A percentile compares a stretch with the other conserved stretches of the same genome.
Conservation (phyloP, 2,329 filamentous ascomycete genomes). For the Aspergillus cejpii region DNA sequence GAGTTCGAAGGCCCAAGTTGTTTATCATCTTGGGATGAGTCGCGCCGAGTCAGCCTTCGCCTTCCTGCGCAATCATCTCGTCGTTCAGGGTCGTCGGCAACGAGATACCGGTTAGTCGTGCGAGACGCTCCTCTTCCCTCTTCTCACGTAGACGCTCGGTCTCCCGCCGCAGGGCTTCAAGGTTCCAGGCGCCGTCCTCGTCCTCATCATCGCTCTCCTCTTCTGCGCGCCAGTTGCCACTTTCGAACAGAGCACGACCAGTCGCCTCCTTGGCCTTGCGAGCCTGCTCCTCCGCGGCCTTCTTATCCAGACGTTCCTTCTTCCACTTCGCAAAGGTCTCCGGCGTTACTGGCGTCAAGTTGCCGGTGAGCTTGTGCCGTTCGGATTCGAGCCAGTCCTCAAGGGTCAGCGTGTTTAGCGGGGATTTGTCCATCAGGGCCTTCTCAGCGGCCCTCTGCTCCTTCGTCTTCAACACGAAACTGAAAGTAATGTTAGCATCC, state of each 20-base stretch:
- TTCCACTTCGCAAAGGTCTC: conserved; percentile 97
- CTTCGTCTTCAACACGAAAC: conserved; percentile 95
- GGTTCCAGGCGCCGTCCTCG: conserved; percentile 63
- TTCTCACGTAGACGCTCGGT: conserved; percentile 67
- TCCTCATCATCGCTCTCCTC: conserved; percentile 57
- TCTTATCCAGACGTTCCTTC: conserved; percentile 88
- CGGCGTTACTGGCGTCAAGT: conserved; percentile 83
- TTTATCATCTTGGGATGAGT: conserved; percentile 17
- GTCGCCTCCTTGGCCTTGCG: conserved; percentile 91
- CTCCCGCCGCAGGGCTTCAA: conserved; percentile 74
- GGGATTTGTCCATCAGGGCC: conserved; percentile 90
- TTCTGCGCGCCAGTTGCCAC: conserved; percentile 76
- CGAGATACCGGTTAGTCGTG: conserved; percentile 28
- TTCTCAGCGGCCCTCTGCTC: conserved; percentile 95
- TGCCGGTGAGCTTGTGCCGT: conserved; percentile 88
- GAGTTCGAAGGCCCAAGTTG: conserved; percentile 26
- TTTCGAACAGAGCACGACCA: conserved; percentile 90
- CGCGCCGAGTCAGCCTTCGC: conserved; percentile 23
- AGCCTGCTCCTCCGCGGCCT: conserved; percentile 86
- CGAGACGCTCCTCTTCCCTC: conserved; percentile 69
- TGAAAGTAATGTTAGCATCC: conserved; percentile 36
- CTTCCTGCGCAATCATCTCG: conserved; percentile 19
- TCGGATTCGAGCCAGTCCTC: conserved; percentile 97
- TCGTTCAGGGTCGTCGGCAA: conserved; percentile 17
- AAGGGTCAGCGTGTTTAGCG: conserved; percentile 85